Evolutionary conservation across 768 basidiomycete genomes (phyloP).

Genomic region (Naematelia aurantialba): DNA sequence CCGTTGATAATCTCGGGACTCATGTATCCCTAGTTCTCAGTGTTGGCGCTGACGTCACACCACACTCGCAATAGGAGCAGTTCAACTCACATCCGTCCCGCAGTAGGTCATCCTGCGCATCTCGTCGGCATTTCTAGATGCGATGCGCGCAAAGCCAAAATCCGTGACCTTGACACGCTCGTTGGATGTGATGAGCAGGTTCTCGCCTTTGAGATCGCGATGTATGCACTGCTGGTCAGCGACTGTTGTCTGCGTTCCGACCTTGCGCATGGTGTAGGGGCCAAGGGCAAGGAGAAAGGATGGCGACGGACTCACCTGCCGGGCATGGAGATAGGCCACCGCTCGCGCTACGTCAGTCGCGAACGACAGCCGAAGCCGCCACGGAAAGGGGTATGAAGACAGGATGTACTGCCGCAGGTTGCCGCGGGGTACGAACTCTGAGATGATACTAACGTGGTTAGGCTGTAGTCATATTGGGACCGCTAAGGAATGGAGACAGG

Average conservation of each 20-base stretch:
- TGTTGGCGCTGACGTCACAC: too few relatives aligned
- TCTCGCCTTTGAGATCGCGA: slow-evolving; percentile 91
- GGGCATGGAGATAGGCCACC: slow-evolving; percentile 93
- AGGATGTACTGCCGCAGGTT: slow-evolving; percentile 89
- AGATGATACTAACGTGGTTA: slow-evolving; percentile 66
- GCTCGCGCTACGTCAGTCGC: slow-evolving; percentile 91
- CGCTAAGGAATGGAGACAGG: too few relatives aligned
- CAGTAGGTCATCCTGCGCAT: slow-evolving; percentile 52
- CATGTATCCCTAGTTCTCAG: slow-evolving; percentile 76
- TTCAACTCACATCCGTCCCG: slow-evolving; percentile 49
- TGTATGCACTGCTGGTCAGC: slow-evolving; percentile 52
- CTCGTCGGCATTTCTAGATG: slow-evolving; percentile 86
- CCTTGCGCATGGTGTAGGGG: slow-evolving; percentile 55
- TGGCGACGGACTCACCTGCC: slow-evolving; percentile 55
- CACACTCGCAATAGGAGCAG: neutral
- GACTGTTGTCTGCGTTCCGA: neutral
- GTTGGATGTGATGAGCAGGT: slow-evolving; percentile 89
- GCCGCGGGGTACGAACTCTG: slow-evolving; percentile 71
- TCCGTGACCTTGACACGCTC: slow-evolving; percentile 97
- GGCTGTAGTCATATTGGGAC: too few relatives aligned
- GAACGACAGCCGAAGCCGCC: slow-evolving; percentile 90
- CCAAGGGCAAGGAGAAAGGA: neutral
- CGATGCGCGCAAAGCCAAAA: slow-evolving; percentile 94
- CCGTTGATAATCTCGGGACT: slow-evolving; percentile 91
- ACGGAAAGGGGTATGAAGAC: slow-evolving; percentile 71